phyloP scores from a whole-genome alignment of 768 basidiomycete genomes.

The Boletellus sp. region DNA sequence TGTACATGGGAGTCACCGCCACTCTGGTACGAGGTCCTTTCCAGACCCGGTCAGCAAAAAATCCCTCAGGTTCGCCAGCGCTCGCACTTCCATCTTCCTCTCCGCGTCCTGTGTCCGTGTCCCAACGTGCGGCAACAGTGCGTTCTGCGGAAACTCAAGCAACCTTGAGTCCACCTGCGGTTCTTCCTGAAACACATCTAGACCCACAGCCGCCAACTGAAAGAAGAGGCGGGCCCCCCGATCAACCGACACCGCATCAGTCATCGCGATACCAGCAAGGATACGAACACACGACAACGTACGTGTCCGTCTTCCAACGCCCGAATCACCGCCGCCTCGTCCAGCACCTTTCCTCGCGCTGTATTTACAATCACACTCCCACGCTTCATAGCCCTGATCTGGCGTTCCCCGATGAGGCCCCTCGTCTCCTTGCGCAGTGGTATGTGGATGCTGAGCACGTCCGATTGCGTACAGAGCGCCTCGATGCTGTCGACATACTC shows the following conservation, averaged over 20 bases:
- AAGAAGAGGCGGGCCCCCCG: too few relatives aligned
- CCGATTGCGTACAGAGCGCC: conserved; percentile 63
- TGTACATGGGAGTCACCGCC: not conserved
- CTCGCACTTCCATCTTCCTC: conserved; percentile 84
- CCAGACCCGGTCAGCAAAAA: conserved; percentile 60
- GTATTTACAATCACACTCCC: conserved; percentile 83
- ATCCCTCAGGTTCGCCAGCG: conserved; percentile 71
- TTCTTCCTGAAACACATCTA: conserved; percentile 86
- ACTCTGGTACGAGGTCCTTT: conserved; percentile 61
- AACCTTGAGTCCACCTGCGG: conserved; percentile 76
- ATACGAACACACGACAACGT: conserved; percentile 31
- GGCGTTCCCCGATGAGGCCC: conserved; percentile 66
- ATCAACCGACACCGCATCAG: not conserved
- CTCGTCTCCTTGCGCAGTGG: conserved; percentile 75
- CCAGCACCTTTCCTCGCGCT: conserved; percentile 85
- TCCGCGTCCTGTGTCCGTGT: conserved; percentile 75
- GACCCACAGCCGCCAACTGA: conserved; percentile 76
- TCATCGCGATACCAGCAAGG: not conserved
- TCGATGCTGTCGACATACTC: conserved; percentile 69
- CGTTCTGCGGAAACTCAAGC: conserved; percentile 74
- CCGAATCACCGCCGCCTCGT: conserved; percentile 81
- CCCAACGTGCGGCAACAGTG: conserved; percentile 91
- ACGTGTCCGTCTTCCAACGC: conserved; percentile 88
- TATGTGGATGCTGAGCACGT: conserved; percentile 84
- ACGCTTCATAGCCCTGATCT: conserved; percentile 74